These are phyloP conservation scores for Aspergillus cristatus DNA, from an alignment of 495 filamentous ascomycete species.

Conservation along the genomic window DNA sequence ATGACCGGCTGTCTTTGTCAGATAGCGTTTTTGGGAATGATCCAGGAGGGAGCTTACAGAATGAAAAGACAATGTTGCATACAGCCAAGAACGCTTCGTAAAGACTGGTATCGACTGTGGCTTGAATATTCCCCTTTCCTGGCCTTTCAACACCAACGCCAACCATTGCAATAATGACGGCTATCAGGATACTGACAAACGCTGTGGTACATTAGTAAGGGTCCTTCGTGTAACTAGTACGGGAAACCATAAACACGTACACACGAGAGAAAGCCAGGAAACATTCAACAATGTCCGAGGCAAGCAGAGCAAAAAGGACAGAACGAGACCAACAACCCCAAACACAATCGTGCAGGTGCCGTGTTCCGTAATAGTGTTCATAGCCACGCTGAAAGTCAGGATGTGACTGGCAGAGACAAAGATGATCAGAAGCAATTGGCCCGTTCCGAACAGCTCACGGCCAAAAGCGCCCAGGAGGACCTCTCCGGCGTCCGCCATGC, in stretches of 20 bases:
- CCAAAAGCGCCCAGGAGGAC: slow-evolving; percentile 56
- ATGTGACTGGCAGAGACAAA: slow-evolving; percentile 70
- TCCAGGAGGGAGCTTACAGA: slow-evolving; percentile 21
- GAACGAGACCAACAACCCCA: slow-evolving; percentile 45
- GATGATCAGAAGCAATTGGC: slow-evolving; percentile 52
- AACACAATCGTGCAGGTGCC: slow-evolving; percentile 55
- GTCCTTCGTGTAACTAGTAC: not conserved
- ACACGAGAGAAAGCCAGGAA: slow-evolving; percentile 47
- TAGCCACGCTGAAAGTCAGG: slow-evolving; percentile 62
- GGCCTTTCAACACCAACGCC: slow-evolving; percentile 47
- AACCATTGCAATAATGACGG: slow-evolving; percentile 63
- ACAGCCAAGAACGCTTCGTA: slow-evolving; percentile 49
- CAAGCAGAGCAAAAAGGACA: slow-evolving; percentile 49
- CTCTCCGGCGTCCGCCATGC: slow-evolving; percentile 62
- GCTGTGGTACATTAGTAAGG: slow-evolving; percentile 2
- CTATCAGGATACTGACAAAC: slow-evolving; percentile 24
- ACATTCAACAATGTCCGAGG: slow-evolving; percentile 49
- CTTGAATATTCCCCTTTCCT: slow-evolving; percentile 15
- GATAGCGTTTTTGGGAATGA: not conserved
- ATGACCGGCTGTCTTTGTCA: slow-evolving; percentile 39
- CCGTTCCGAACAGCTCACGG: slow-evolving; percentile 51
- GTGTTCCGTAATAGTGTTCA: slow-evolving; percentile 53
- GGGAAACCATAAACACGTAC: slow-evolving; percentile 16
- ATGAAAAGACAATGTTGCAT: slow-evolving; percentile 67
- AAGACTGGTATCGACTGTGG: slow-evolving; percentile 21